phyloP scores from a whole-genome alignment of 2,329 filamentous ascomycete species.

The Neonectria magnoliae region DNA sequence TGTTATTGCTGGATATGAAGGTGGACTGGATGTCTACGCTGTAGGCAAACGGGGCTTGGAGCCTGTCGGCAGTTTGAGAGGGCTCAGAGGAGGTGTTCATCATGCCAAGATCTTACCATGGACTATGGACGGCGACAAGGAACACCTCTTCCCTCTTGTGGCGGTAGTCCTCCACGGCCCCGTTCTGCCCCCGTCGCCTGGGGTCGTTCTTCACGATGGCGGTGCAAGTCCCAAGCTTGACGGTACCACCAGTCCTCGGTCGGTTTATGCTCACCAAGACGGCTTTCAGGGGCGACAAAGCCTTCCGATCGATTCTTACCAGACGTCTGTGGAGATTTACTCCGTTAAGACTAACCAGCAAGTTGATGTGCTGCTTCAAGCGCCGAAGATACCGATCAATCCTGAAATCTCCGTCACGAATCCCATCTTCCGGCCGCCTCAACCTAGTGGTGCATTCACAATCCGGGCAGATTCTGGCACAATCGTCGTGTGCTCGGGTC shows the following conservation, averaged over 20 bases:
- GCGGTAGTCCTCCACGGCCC: slow-evolving; percentile 85
- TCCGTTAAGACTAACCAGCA: slow-evolving; percentile 80
- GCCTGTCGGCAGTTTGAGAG: slow-evolving; percentile 75
- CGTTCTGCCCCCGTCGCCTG: slow-evolving; percentile 59
- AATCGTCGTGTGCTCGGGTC: slow-evolving; percentile 79
- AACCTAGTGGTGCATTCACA: slow-evolving; percentile 76
- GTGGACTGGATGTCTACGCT: slow-evolving; percentile 78
- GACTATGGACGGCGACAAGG: slow-evolving; percentile 63
- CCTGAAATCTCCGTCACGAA: slow-evolving; percentile 65
- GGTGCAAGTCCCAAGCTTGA: slow-evolving; percentile 54
- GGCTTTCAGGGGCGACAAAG: slow-evolving; percentile 47
- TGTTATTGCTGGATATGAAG: slow-evolving; percentile 81
- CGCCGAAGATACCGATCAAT: slow-evolving; percentile 69
- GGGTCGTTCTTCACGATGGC: slow-evolving; percentile 50
- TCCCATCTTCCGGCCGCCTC: slow-evolving; percentile 73
- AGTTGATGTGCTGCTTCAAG: slow-evolving; percentile 78
- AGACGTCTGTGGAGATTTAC: slow-evolving; percentile 90
- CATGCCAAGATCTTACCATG: slow-evolving; percentile 85
- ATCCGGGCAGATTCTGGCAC: slow-evolving; percentile 78
- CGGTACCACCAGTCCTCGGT: slow-evolving; percentile 54
- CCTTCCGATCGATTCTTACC: slow-evolving; percentile 70
- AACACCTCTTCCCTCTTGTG: slow-evolving; percentile 74
- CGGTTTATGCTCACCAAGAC: slow-evolving; percentile 52
- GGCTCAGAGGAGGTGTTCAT: slow-evolving; percentile 81
- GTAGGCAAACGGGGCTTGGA: slow-evolving; percentile 78